A percentile compares a stretch with the other conserved stretches of the same genome.
phyloP scores from a whole-genome alignment of 1,139 yeast genomes.

The Pichia sp. region DNA sequence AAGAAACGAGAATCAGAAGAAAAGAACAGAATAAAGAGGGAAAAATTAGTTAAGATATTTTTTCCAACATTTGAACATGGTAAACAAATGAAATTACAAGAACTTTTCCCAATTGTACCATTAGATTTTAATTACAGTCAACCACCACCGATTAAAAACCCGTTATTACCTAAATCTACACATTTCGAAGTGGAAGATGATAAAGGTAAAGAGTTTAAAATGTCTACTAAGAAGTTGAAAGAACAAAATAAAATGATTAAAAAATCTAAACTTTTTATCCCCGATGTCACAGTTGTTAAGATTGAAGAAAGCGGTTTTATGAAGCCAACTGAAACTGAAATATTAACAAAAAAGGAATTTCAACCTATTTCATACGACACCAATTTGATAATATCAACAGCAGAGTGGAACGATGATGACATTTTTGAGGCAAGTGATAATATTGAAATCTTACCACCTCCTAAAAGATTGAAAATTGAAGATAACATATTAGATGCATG shows the following conservation, averaged over 20 bases:
- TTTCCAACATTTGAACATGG: conserved; percentile 59
- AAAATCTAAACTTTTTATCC: conserved; percentile 1
- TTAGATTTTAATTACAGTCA: conserved; percentile 44
- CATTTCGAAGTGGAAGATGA: conserved; percentile 41
- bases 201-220: conserved; percentile 29
- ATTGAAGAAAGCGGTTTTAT: conserved; percentile 6
- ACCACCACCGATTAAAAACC: conserved; percentile 46
- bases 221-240: conserved; percentile 14
- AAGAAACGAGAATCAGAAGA: conserved; percentile 18
- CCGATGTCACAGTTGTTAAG: conserved; percentile 23
- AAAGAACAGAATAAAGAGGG: conserved; percentile 24
- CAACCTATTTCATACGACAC: conserved; percentile 41
- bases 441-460: conserved; percentile 15
- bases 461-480: conserved; percentile 25
- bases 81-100: conserved; percentile 57
- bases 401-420: conserved; percentile 76
- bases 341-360: conserved; percentile 27
- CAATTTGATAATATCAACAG: conserved; percentile 64
- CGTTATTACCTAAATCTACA: conserved; percentile 55
- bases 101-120: conserved; percentile 60
- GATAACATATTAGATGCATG: conserved; percentile 29
- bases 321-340: conserved; percentile 15
- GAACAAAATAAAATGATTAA: conserved; percentile 12
- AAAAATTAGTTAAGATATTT: conserved; percentile 40
- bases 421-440: conserved; percentile 42